phyloP scores from a whole-genome alignment of 2,329 filamentous ascomycete species.

The Phoma sp. region DNA sequence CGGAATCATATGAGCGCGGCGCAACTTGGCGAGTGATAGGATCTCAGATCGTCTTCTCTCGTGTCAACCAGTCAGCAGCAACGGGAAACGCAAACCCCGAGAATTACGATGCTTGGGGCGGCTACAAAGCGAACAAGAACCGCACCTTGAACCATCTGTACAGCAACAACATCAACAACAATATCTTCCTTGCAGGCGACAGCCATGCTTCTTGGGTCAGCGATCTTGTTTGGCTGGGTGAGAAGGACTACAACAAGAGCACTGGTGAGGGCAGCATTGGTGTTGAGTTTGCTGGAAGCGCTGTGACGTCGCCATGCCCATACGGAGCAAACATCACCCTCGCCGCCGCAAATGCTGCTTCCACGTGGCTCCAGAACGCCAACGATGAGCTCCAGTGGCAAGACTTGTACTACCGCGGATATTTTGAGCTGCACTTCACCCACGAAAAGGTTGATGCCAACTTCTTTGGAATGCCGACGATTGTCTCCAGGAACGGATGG shows the following conservation, averaged over 20 bases:
- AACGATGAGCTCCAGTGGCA: conserved; percentile 75
- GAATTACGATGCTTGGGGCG: conserved; percentile 68
- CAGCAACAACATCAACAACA: conserved; percentile 72
- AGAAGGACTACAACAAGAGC: conserved; percentile 47
- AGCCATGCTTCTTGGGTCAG: conserved; percentile 67
- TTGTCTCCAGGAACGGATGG: conserved; percentile 64
- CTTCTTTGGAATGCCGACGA: conserved; percentile 69
- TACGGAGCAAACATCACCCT: conserved; percentile 66
- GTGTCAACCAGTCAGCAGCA: conserved; percentile 56
- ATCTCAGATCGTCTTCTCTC: conserved; percentile 72
- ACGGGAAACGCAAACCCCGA: conserved; percentile 54
- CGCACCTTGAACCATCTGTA: conserved; percentile 71
- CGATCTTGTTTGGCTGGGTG: conserved; percentile 55
- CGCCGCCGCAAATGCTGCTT: conserved; percentile 55
- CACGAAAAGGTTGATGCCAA: conserved; percentile 63
- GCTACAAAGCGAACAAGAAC: conserved; percentile 73
- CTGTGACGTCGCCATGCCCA: conserved; percentile 66
- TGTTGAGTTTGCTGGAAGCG: conserved; percentile 66
- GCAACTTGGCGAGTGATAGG: conserved; percentile 75
- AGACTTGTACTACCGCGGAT: conserved; percentile 75
- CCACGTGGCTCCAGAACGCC: conserved; percentile 41
- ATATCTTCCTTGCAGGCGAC: conserved; percentile 74
- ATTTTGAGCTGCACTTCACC: conserved; percentile 67
- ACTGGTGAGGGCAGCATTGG: conserved; percentile 52
- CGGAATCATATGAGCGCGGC: conserved; percentile 65